Evolutionary conservation across 441 rosid species (phyloP), one percentile per base, ranked within the genome.

Genomic region (Metrosideros polymorpha): DNA sequence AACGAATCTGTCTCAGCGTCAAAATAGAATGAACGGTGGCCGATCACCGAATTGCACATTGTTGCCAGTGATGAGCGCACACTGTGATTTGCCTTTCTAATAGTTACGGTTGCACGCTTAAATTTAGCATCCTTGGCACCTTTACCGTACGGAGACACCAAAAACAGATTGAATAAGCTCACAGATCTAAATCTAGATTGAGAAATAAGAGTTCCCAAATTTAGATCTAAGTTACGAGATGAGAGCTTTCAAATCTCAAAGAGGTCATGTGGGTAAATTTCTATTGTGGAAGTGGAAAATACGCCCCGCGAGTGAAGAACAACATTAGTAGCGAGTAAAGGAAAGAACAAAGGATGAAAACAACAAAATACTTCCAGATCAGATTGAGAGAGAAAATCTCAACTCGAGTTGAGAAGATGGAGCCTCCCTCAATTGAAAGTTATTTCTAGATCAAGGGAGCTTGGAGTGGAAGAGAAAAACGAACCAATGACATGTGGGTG

Each of bases 1-100:
- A n/a, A 57, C 3, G 66, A 13, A 57, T 57, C 6, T 59, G 7
- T 13, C 35, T 14, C 2, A 2, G 5, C 7, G n/a, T 59, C 19
- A n/a, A 57, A 57, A 13, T 13, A 57, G 35, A 57, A n/a, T n/a
- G 63, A 57, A n/a, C 2, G 8, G 14, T 0, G 29, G 4, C 3
- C 0, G 7, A 57, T 13, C 7, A 3, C 6, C 7, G 6, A 59
- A 59, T n/a, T 9, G 13, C 19, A 30, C 2, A 14, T 59, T 1
- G 39, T 59, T 22, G 29, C 29, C 9, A 29, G 30, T 14, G 4
- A 59, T 14, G 4, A 29, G 39, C 22, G 7, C 7, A 29, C 35
- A 3, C 0, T 0, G 0, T 14, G 15, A 61, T 61, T 0, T 30
- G 4, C 18, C 29, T 29, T 1, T 30, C 2, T 4, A 17, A 18